Evolutionary conservation across 1,139 yeast species (phyloP).

Genomic region (Williopsis jadinii): DNA sequence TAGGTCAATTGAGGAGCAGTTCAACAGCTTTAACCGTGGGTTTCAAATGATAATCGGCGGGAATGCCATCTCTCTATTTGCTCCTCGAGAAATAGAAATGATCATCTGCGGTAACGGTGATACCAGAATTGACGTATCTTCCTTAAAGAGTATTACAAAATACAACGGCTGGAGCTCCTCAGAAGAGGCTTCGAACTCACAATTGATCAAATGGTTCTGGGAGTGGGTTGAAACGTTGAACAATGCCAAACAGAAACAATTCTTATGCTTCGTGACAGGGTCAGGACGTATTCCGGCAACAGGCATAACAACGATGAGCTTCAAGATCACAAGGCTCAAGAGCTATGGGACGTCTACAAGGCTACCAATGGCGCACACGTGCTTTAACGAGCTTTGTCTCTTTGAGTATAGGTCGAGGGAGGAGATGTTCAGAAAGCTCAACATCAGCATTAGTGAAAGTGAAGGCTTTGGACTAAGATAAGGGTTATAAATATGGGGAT

Average conservation of each 20-base stretch:
- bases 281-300: slow-evolving; percentile 91
- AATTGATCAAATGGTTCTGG: slow-evolving; percentile 79
- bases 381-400: slow-evolving; percentile 82
- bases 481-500: background rate
- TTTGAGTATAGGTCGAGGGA: slow-evolving; percentile 48
- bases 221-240: slow-evolving; percentile 46
- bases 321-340: slow-evolving; percentile 56
- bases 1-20: slow-evolving; percentile 45
- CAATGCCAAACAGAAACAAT: slow-evolving; percentile 45
- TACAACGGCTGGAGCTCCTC: slow-evolving; percentile 52
- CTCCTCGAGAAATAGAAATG: slow-evolving; percentile 74
- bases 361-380: slow-evolving; percentile 85
- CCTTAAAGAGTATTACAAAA: slow-evolving; percentile 63
- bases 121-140: slow-evolving; percentile 52
- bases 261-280: slow-evolving; percentile 79
- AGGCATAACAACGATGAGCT: slow-evolving; percentile 67
- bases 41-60: slow-evolving; percentile 75
- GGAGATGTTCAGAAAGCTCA: slow-evolving; percentile 49
- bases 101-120: slow-evolving; percentile 73
- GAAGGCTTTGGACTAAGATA: slow-evolving; percentile 70
- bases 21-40: slow-evolving; percentile 57
- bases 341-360: slow-evolving; percentile 31
- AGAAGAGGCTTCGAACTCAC: slow-evolving; percentile 27
- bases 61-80: slow-evolving; percentile 68
- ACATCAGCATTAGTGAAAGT: slow-evolving; percentile 65